Percentiles rank a stretch among this genome's conserved stretches.
Conservation (phyloP, 1,284 basidiomycete genomes). For the Leccinum subspadiceum region DNA sequence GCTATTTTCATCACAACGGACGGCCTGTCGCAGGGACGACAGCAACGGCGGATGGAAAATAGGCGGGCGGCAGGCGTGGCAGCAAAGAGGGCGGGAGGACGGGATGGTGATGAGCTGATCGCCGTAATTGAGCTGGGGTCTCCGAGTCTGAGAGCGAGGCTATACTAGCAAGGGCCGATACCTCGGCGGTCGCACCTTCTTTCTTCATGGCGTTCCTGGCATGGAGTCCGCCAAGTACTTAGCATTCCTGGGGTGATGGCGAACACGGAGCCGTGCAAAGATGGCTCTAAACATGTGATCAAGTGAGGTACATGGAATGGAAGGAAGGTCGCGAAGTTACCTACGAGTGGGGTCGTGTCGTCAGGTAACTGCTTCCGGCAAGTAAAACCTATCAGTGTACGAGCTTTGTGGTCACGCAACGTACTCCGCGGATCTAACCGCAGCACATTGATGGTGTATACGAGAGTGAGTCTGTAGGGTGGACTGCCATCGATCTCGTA, state of each 20-base stretch:
- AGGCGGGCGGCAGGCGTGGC: not conserved
- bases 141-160: not conserved
- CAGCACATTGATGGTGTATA: slow-evolving; percentile 14
- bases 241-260: slow-evolving; percentile 15
- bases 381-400: slow-evolving; percentile 7
- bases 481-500: slow-evolving; percentile 4
- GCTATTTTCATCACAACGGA: slow-evolving; percentile 4
- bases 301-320: slow-evolving; percentile 18
- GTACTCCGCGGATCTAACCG: slow-evolving; percentile 24
- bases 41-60: not conserved
- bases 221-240: not conserved
- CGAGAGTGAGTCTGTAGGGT: slow-evolving; percentile 5
- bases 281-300: slow-evolving; percentile 3
- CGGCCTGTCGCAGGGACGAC: not conserved
- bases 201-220: slow-evolving; percentile 1
- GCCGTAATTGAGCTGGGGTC: slow-evolving; percentile 14
- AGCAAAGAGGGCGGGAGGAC: slow-evolving; percentile 1
- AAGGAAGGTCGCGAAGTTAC: slow-evolving; percentile 10
- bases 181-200: slow-evolving; percentile 22
- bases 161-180: slow-evolving; percentile 11
- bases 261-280: slow-evolving; percentile 7
- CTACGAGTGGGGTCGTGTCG: slow-evolving; percentile 2
- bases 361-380: slow-evolving; percentile 11
- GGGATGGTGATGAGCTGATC: slow-evolving; percentile 8
- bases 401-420: not conserved